phyloP scores from a whole-genome alignment of 495 filamentous ascomycete species.

The Aspergillus coremiiformis region DNA sequence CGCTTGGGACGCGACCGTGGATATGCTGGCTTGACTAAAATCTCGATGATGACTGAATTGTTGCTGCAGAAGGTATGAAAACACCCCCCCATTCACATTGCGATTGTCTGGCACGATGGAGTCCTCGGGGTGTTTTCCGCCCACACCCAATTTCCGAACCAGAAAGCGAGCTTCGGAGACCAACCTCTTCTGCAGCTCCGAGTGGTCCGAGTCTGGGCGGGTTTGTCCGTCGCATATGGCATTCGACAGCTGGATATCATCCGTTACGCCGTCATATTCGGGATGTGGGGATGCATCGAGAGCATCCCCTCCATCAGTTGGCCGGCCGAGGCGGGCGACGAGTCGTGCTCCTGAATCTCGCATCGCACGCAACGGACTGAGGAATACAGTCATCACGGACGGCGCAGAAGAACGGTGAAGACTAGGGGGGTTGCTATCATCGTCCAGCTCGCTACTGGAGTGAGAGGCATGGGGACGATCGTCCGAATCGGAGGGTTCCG shows the following conservation, averaged over 20 bases:
- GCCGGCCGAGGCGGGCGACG: neutral
- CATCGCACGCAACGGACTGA: neutral
- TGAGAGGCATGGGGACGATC: neutral
- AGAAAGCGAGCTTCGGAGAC: slow-evolving; percentile 22
- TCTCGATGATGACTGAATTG: neutral
- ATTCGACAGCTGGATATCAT: slow-evolving; percentile 16
- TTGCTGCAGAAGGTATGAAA: neutral
- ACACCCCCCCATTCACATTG: slow-evolving; percentile 5
- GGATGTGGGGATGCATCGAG: slow-evolving; percentile 20
- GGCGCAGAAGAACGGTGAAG: neutral
- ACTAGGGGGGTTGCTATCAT: neutral
- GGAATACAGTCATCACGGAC: neutral
- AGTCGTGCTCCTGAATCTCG: neutral
- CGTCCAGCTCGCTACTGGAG: neutral
- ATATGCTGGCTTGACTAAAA: slow-evolving; percentile 12
- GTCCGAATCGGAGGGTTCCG: neutral
- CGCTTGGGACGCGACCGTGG: neutral
- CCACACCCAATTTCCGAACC: slow-evolving; percentile 18
- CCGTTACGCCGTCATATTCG: slow-evolving; percentile 24
- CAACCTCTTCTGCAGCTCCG: slow-evolving; percentile 7
- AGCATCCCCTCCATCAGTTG: slow-evolving; percentile 14
- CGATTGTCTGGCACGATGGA: slow-evolving; percentile 7
- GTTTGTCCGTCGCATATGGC: slow-evolving; percentile 13
- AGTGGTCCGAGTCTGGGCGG: slow-evolving; percentile 13
- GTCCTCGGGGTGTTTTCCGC: neutral